Evolutionary conservation across 2,329 filamentous ascomycete genomes (phyloP).

Genomic region (Scytalidium lignicola): DNA sequence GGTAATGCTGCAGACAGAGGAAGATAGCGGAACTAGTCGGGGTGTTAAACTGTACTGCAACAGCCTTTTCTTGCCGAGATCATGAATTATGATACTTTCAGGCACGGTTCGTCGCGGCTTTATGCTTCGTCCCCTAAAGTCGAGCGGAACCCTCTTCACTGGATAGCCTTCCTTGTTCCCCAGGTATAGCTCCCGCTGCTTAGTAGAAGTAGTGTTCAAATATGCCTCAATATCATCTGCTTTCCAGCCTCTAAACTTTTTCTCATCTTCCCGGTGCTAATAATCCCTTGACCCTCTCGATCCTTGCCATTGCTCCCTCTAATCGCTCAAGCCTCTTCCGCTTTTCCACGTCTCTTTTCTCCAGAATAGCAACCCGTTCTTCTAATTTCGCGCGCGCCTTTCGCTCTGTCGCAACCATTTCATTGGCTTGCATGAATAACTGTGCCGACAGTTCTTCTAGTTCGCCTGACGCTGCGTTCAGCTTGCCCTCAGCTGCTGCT

Average conservation of each 20-base stretch:
- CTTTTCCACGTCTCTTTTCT: slow-evolving; percentile 67
- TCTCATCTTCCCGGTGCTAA: slow-evolving; percentile 32
- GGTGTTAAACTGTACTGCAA: too few relatives aligned
- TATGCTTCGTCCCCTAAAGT: too few relatives aligned
- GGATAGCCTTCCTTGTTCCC: too few relatives aligned
- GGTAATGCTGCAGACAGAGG: too few relatives aligned
- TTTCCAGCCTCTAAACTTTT: background rate
- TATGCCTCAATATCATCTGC: too few relatives aligned
- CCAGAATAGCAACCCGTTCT: slow-evolving; percentile 62
- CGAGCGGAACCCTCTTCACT: too few relatives aligned
- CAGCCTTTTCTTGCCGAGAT: too few relatives aligned
- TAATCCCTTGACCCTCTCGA: slow-evolving; percentile 64
- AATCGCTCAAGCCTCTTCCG: slow-evolving; percentile 61
- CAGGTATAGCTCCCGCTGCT: too few relatives aligned
- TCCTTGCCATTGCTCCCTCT: slow-evolving; percentile 64
- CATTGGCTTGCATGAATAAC: slow-evolving; percentile 78
- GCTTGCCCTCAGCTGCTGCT: slow-evolving; percentile 61
- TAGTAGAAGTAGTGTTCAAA: too few relatives aligned
- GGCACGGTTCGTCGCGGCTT: too few relatives aligned
- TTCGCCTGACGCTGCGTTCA: slow-evolving; percentile 63
- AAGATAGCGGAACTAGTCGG: too few relatives aligned
- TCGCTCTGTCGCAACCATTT: slow-evolving; percentile 78
- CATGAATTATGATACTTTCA: too few relatives aligned
- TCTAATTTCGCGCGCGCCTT: slow-evolving; percentile 66
- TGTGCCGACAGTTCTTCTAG: slow-evolving; percentile 72